These are phyloP conservation scores for Rhodosorus marinus DNA, from an alignment of 23 red algal species.

Conservation along the genomic window DNA sequence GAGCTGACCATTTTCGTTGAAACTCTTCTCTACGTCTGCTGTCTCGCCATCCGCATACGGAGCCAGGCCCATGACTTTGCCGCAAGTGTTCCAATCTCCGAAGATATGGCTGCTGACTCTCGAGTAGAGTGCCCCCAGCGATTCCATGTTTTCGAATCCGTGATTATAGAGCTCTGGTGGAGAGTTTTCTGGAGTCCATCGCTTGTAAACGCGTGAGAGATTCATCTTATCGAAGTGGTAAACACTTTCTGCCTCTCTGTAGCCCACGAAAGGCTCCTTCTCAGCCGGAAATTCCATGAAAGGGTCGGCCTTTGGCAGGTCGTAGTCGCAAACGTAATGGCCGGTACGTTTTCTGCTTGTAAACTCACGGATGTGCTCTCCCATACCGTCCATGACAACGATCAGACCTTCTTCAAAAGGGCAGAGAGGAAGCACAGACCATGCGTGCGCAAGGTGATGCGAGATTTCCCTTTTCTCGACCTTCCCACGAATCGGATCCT, in stretches of 20 bases:
- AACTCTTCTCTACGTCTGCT: slow-evolving; percentile 1
- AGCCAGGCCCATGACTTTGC: slow-evolving; percentile 35
- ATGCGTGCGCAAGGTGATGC: slow-evolving; percentile 78
- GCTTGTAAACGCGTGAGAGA: slow-evolving; percentile 27
- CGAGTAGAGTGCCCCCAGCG: slow-evolving; percentile 64
- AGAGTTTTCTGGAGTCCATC: slow-evolving; percentile 38
- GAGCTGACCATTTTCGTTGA: neutral
- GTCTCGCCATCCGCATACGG: too few relatives aligned
- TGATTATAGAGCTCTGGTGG: slow-evolving; percentile 65
- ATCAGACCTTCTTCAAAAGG: slow-evolving; percentile 20
- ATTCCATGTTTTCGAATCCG: slow-evolving; percentile 83
- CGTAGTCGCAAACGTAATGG: slow-evolving; percentile 15
- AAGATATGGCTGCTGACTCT: slow-evolving; percentile 59
- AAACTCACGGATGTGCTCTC: slow-evolving; percentile 18
- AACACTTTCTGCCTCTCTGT: slow-evolving; percentile 37
- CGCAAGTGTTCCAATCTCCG: slow-evolving; percentile 83
- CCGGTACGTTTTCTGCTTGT: neutral
- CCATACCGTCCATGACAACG: slow-evolving; percentile 92
- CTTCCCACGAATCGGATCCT: neutral
- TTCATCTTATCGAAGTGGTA: neutral
- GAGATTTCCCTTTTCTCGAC: slow-evolving; percentile 44
- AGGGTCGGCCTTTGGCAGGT: too few relatives aligned
- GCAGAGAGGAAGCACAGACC: slow-evolving; percentile 9
- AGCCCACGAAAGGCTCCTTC: too few relatives aligned
- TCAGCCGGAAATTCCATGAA: neutral